Evolutionary conservation across 2,329 filamentous ascomycete species (phyloP).

Genomic region (Phoma sp.): DNA sequence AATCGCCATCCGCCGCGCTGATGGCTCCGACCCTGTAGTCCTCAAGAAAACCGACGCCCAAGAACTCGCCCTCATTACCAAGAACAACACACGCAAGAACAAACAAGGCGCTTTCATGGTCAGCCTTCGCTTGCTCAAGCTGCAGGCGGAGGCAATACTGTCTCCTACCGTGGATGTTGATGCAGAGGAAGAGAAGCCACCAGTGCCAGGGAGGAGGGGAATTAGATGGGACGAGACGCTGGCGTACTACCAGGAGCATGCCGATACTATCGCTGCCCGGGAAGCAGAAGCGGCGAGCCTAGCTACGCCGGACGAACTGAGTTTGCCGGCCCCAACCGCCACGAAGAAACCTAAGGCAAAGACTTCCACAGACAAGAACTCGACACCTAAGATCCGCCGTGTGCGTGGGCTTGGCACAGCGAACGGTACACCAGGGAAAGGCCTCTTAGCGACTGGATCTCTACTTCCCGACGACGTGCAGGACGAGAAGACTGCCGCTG

Average conservation of each 20-base stretch:
- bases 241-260: conserved; percentile 54
- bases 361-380: conserved; percentile 28
- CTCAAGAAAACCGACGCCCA: conserved; percentile 59
- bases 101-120: conserved; percentile 57
- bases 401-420: conserved; percentile 42
- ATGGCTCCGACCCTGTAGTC: conserved; percentile 52
- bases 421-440: conserved; percentile 51
- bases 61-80: conserved; percentile 54
- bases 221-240: conserved; percentile 58
- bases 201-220: conserved; percentile 38
- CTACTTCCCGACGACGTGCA: conserved; percentile 39
- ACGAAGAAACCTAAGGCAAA: conserved; percentile 35
- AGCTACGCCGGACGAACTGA: conserved; percentile 44
- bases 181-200: conserved; percentile 10
- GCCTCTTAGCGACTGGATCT: conserved; percentile 37
- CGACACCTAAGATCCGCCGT: conserved; percentile 45
- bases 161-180: conserved; percentile 20
- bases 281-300: conserved; percentile 41
- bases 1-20: conserved; percentile 55
- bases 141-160: conserved; percentile 43
- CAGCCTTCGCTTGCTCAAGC: conserved; percentile 52
- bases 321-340: conserved; percentile 25
- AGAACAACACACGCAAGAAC: conserved; percentile 59
- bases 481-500: conserved; percentile 26
- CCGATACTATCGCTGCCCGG: conserved; percentile 35